Evolutionary conservation across 192 early-diverging fungal species (phyloP), one percentile per base, ranked within the genome.

Genomic region (Coemansia sp.): DNA sequence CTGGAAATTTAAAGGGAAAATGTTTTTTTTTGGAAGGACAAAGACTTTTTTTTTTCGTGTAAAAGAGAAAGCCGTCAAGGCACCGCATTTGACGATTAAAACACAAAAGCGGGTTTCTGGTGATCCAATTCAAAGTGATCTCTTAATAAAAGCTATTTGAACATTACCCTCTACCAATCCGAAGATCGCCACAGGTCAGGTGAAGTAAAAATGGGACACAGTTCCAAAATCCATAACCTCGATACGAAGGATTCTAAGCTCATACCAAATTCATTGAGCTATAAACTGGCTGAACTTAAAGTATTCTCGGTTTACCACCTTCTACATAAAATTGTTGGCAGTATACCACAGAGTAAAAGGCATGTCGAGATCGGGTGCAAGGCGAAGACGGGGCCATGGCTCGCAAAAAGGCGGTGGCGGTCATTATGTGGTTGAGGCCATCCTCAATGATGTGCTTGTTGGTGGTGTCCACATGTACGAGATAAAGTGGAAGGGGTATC

Each of bases 401-500:
- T 21, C 5, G 10, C 27, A n/a, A 27, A 19, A 51, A 14, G 53
- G 39, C 32, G 21, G 14, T 30, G 56, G 24, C n/a, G 42, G 33
- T 6, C 14, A 51, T 51, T 58, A 61, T 21, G 33, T 19, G 1
- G 71, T 69, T 3, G 76, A 70, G 57, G 63, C 51, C 17, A 78
- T 78, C 9, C 39, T 78, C 5, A 54, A 46, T 21, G 71, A 74
- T n/a, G 64, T 59, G 22, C 9, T 55, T 24, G 25, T 67, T 30
- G 57, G 53, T 39, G 57, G 61, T 3, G 64, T 74, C 20, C 63
- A 63, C 9, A 46, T 73, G 21, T 73, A 66, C 54, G 66, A 66
- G 64, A 51, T 78, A 19, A 72, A 70, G 42, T 70, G 67, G 60
- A 42, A 58, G 39, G 64, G 61, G 20, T 66, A 51, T 31, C n/a